Base-by-base conservation (phyloP, 2,329 filamentous ascomycete genomes). In the Fusarium irregulare region DNA sequence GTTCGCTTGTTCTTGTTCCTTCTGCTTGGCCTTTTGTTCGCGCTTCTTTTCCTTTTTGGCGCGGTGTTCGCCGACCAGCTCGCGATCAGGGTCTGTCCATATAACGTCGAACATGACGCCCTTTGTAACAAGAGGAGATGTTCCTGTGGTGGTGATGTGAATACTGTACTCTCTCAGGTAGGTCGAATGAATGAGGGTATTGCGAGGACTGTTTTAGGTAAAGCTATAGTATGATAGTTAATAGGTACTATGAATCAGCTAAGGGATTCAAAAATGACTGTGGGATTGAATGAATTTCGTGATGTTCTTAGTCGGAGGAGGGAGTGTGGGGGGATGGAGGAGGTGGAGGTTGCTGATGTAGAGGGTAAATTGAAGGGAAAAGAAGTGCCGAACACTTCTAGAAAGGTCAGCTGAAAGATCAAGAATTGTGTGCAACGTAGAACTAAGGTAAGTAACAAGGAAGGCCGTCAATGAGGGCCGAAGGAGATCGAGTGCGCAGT, bases 21-120 rank as follows among this genome's bases (percentile, higher is more conserved):
- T 60, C 47, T 72, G 50, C 60, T 76, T 66, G 66, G 64, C 76
- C 18, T 77, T 75, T 57, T 78, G 75, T 27, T 77, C 76, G 28
- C 74, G 81, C 45, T 73, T 74, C 55, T 68, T 77, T 65, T 83
- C 83, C 71, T 87, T 88, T 49, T 82, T 83, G 3, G 83, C 81
- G 18, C 83, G 83, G 57, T 83, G 81, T 73, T 89, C 84, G 4
- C 86, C 85, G 18, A 88, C 82, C 11, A 83, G 80, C 77, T 89
- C 85, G 60, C 81, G 79, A 51, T 85, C 80, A 23, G 84, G 85
- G 60, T 88, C 87, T 6, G 85, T 86, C 87, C 87, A 89, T 48
- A 87, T 78, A 32, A 89, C 84, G 74, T 88, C 86, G 74, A 87
- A 89, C 87, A 89, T 89, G 46, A 60, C 76, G 71, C 10, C 14